Conservation (phyloP, 148 eudicot species). For the Suaeda aralocaspica region DNA sequence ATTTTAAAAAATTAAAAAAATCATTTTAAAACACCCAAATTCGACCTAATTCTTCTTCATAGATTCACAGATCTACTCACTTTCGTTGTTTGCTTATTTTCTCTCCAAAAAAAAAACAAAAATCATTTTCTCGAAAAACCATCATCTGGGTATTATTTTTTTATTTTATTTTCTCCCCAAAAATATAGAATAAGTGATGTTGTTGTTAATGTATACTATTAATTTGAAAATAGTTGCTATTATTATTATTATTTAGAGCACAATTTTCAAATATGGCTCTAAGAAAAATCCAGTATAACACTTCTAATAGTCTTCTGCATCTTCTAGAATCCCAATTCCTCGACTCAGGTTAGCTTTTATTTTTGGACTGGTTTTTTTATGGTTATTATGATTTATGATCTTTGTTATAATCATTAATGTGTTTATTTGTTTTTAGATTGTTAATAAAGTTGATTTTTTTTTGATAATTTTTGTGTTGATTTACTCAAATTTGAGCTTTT, state of each 20-base stretch:
- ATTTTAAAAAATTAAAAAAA: too few relatives aligned
- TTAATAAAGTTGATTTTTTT: not conserved
- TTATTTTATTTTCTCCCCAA: constrained; percentile 10
- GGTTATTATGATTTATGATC: not conserved
- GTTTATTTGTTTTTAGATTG: not conserved
- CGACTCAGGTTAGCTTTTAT: constrained; percentile 27
- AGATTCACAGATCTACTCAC: constrained; percentile 17
- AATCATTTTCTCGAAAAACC: not conserved
- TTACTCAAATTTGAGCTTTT: not conserved
- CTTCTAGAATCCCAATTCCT: constrained; percentile 19
- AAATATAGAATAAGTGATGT: constrained; percentile 1
- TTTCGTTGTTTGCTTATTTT: not conserved
- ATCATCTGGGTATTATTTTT: not conserved
- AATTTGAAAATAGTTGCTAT: not conserved
- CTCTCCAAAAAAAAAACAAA: not conserved
- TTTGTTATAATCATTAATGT: not conserved
- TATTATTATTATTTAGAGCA: constrained; percentile 5
- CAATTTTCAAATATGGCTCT: constrained; percentile 30
- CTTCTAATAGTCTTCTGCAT: constrained; percentile 22
- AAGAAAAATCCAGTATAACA: constrained; percentile 28
- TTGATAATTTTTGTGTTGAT: not conserved
- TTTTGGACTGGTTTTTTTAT: not conserved
- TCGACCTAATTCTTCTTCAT: too few relatives aligned
- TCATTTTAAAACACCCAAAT: too few relatives aligned
- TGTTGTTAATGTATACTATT: too few relatives aligned